Percentiles rank a stretch among this genome's conserved stretches.
phyloP scores from a whole-genome alignment of 179 eudicot genomes.

The Heliamphora pulchella region DNA sequence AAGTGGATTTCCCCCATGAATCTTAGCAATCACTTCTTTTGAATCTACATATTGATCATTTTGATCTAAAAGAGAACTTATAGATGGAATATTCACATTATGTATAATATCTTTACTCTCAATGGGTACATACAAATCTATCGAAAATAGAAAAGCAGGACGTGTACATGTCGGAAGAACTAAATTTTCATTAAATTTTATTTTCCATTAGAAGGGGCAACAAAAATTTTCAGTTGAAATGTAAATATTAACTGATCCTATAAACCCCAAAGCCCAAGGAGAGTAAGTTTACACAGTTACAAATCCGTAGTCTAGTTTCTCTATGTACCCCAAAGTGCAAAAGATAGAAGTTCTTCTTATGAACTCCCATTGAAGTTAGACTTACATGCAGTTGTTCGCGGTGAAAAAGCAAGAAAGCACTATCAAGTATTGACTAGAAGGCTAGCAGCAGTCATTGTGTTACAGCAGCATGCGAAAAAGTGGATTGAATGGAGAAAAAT shows the following conservation, averaged over 20 bases:
- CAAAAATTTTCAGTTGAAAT: too few species aligned
- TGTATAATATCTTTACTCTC: background rate
- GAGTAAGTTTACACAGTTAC: background rate
- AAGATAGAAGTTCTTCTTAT: background rate
- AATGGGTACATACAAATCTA: background rate
- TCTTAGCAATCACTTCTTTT: background rate
- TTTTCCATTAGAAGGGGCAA: background rate
- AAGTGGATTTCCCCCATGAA: background rate
- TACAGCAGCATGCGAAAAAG: slow-evolving; percentile 28
- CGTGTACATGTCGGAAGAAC: background rate
- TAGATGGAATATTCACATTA: background rate
- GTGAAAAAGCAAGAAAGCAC: slow-evolving; percentile 36
- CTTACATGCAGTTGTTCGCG: slow-evolving; percentile 38
- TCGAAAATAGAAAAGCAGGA: background rate
- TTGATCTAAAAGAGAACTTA: background rate
- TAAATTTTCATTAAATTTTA: background rate
- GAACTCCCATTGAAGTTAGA: background rate
- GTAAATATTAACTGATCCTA: background rate
- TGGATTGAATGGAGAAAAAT: slow-evolving; percentile 20
- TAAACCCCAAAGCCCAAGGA: background rate
- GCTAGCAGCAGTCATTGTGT: slow-evolving; percentile 20
- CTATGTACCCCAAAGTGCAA: too few species aligned
- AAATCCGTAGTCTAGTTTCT: background rate
- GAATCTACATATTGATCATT: background rate
- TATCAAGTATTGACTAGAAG: slow-evolving; percentile 20